phyloP scores from a whole-genome alignment of 106 monocot species.

The Alisma plantagoaquatica region DNA sequence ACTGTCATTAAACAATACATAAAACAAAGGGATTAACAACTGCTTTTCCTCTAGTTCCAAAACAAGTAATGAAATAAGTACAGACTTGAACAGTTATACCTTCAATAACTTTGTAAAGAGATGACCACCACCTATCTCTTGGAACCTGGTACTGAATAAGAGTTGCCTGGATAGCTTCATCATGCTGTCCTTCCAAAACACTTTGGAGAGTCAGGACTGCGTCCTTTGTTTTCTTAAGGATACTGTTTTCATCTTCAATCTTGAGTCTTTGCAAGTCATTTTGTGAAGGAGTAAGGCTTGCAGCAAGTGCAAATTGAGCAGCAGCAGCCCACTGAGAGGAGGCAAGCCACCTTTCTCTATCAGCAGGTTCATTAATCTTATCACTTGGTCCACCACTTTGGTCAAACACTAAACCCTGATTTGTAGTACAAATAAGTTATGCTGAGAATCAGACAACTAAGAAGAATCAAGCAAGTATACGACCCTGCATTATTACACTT shows the following conservation, averaged over 20 bases:
- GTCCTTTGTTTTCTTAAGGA: conserved; percentile 80
- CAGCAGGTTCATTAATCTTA: neutral
- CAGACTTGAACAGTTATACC: no score
- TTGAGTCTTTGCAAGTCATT: conserved; percentile 58
- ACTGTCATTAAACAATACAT: no score
- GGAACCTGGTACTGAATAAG: conserved; percentile 61
- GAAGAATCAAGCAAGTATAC: no score
- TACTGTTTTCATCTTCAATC: conserved; percentile 51
- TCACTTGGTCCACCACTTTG: neutral
- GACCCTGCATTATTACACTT: no score
- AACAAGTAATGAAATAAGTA: no score
- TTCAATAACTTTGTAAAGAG: conserved; percentile 92
- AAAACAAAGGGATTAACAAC: no score
- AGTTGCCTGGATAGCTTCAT: conserved; percentile 47
- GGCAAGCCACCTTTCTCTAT: conserved; percentile 19
- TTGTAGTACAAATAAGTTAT: neutral
- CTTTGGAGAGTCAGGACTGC: conserved; percentile 86
- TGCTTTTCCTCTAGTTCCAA: no score
- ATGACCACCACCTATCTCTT: conserved; percentile 88
- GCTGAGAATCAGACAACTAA: no score
- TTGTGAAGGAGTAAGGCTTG: conserved; percentile 74
- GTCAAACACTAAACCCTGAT: conserved; percentile 42
- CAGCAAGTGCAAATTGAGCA: conserved; percentile 78
- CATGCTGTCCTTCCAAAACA: conserved; percentile 86
- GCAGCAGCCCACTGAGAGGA: conserved; percentile 88